Base-by-base conservation (phyloP, 2,329 filamentous ascomycete genomes). In the Colletotrichum zoysiae region DNA sequence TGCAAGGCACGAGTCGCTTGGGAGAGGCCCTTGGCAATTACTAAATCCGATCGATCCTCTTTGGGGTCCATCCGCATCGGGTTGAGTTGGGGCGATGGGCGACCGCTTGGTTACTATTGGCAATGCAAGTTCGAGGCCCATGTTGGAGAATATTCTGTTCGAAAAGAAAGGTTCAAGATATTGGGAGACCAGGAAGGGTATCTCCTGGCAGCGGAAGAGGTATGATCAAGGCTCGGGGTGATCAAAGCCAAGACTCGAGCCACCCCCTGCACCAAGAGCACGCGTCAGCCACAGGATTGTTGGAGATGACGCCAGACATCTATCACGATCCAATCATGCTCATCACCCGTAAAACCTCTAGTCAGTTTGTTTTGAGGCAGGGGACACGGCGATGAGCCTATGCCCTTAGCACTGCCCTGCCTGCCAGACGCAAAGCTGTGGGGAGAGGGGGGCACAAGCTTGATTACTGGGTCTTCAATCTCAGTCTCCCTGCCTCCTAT, bases 41-140 rank as follows among this genome's bases (percentile, higher is more conserved):
- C 58, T 35, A 53, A 14, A 46, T 64, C 23, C 40, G 58, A 59
- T 57, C 44, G 59, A 44, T 60, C 70, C 65, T 60, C 50, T 42
- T 44, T 26, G 4, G 16, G 3, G 55, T 33, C 53, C 48, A 57
- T 59, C 59, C 65, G 20, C 35, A 23, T 20, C 20, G 55, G 7
- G 33, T 18, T 44, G 38, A 5, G 18, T 9, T 5, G 56, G 30
- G 46, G 33, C 12, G 16, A 23, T 20, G 30, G 40, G 33, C 20
- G 33, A 16, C 42, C 18, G 40, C 60, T 33, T 38, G 55, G 69
- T 72, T 35, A 12, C n/a, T 12, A 30, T 38, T 20, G 20, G 14
- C 18, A 20, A n/a, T 40, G 14, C 18, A 55, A 61, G 26, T 35
- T 46, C 16, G 55, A 70, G 65, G 38, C 23, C 55, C 55, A 70